These are phyloP conservation scores for Pythium volutum DNA, from an alignment of 352 stramenopile species.

Conservation along the genomic window DNA sequence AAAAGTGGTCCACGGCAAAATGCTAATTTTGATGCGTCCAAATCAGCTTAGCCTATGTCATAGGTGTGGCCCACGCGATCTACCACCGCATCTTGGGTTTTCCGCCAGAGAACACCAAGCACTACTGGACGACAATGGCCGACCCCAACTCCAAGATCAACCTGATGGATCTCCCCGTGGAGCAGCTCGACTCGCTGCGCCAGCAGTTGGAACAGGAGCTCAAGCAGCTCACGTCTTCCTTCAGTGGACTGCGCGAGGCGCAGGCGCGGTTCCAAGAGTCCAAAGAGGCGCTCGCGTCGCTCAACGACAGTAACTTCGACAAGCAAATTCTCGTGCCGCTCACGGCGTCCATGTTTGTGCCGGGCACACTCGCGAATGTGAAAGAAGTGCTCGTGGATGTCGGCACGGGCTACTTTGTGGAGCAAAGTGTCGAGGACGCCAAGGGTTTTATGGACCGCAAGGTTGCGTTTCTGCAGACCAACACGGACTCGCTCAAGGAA, in stretches of 20 bases:
- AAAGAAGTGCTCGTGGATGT: slow-evolving; percentile 92
- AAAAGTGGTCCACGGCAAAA: neutral
- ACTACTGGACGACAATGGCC: slow-evolving; percentile 30
- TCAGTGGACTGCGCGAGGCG: slow-evolving; percentile 66
- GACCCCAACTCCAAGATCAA: slow-evolving; percentile 47
- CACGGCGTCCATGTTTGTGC: slow-evolving; percentile 94
- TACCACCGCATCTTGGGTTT: neutral
- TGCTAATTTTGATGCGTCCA: neutral
- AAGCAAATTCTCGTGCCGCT: slow-evolving; percentile 93
- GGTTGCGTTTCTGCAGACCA: slow-evolving; percentile 90
- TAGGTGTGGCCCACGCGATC: neutral
- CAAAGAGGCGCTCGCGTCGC: slow-evolving; percentile 61
- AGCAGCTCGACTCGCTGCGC: slow-evolving; percentile 93
- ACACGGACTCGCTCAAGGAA: slow-evolving; percentile 91
- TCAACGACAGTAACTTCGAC: slow-evolving; percentile 54
- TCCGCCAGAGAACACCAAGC: neutral
- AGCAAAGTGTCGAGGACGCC: slow-evolving; percentile 89
- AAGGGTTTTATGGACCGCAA: slow-evolving; percentile 92
- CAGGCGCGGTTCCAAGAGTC: slow-evolving; percentile 79
- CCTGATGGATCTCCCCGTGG: slow-evolving; percentile 87
- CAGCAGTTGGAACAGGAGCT: slow-evolving; percentile 84
- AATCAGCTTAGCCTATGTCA: neutral
- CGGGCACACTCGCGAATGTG: slow-evolving; percentile 83
- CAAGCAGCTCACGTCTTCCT: slow-evolving; percentile 70
- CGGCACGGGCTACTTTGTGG: slow-evolving; percentile 94